Conservation (phyloP, 305 asterid species). For the Fraxinus sp. region DNA sequence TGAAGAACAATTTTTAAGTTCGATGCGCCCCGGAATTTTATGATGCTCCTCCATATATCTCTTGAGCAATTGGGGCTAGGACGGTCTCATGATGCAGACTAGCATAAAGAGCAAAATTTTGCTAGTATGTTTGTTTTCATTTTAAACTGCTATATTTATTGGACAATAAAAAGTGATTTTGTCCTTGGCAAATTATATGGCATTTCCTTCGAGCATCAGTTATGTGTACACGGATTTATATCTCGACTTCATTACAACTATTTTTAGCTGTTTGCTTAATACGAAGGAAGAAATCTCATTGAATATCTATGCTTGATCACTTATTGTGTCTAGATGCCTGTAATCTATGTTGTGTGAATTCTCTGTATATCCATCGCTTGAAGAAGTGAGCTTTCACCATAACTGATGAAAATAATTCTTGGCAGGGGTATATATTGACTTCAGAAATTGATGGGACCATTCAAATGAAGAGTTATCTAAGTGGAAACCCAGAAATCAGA, state of each 20-base stretch:
- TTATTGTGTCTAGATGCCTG: constrained; percentile 13
- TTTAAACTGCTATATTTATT: not conserved
- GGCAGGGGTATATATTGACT: constrained; percentile 95
- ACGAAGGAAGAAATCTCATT: constrained; percentile 12
- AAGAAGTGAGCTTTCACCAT: constrained; percentile 8
- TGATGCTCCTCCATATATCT: constrained; percentile 3
- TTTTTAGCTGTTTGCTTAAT: constrained; percentile 5
- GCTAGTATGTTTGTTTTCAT: not conserved
- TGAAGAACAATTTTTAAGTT: constrained; percentile 5
- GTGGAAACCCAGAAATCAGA: constrained; percentile 96
- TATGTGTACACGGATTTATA: not conserved
- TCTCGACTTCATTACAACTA: not conserved
- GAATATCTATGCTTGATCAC: constrained; percentile 3
- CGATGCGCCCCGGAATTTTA: not conserved
- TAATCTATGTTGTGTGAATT: constrained; percentile 12
- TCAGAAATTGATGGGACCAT: constrained; percentile 99
- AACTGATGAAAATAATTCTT: constrained; percentile 22
- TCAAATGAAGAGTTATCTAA: constrained; percentile 98
- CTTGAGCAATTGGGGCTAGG: not conserved
- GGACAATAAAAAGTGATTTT: not conserved
- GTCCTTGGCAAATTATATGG: not conserved
- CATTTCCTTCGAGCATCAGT: constrained; percentile 1
- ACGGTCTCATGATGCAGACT: not conserved
- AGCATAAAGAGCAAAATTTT: not conserved
- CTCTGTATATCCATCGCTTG: constrained; percentile 10